phyloP scores from a whole-genome alignment of 176 grass and related monocot genomes.

The Oryza australiensis region DNA sequence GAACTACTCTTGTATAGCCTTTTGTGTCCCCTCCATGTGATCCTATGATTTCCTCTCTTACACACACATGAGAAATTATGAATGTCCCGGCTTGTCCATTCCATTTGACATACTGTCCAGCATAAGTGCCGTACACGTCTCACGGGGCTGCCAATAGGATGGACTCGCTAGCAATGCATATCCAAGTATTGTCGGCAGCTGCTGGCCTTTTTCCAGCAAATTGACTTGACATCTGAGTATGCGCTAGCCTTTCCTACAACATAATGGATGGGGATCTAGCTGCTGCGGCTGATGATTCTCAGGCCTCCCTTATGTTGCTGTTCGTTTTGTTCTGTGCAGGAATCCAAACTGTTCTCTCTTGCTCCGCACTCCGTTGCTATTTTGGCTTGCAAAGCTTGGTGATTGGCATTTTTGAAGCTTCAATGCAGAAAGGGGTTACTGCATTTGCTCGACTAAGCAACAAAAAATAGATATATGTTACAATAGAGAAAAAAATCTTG shows the following conservation, averaged over 20 bases:
- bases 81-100: conserved; percentile 12
- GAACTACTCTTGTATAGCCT: background rate
- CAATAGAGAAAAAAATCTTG: background rate
- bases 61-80: conserved; percentile 4
- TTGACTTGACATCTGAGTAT: background rate
- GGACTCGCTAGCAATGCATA: background rate
- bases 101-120: conserved; percentile 22
- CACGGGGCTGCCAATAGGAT: background rate
- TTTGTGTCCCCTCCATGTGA: conserved; percentile 1
- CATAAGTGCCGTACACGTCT: conserved; percentile 14
- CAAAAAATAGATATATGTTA: background rate
- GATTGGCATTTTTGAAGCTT: background rate
- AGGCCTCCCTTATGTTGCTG: conserved; percentile 1
- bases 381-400: background rate
- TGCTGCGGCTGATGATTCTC: background rate
- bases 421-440: conserved; percentile 1
- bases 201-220: conserved; percentile 6
- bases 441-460: background rate
- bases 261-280: conserved; percentile 28
- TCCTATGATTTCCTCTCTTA: conserved; percentile 33
- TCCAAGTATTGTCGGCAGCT: background rate
- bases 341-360: background rate
- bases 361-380: background rate
- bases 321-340: conserved; percentile 8
- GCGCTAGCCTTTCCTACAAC: background rate